A percentile compares a stretch with the other conserved stretches of the same genome.
phyloP scores from a whole-genome alignment of 78 protist species.

The Trichosphaerium sp. region DNA sequence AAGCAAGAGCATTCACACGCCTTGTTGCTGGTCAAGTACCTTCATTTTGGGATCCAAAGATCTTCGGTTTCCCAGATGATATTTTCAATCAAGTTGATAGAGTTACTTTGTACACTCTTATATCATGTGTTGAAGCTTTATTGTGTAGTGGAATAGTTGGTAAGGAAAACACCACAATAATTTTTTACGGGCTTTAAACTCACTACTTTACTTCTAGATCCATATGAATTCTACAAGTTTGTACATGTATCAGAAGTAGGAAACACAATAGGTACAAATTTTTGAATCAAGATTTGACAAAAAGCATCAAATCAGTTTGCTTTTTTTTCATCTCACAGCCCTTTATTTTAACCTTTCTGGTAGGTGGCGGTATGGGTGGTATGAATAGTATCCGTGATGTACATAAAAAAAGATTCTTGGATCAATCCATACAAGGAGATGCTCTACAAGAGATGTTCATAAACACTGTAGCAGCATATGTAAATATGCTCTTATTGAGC shows the following conservation, averaged over 20 bases:
- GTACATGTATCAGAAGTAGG: constrained; percentile 58
- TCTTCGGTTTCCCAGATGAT: constrained; percentile 43
- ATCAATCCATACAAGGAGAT: constrained; percentile 19
- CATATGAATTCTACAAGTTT: constrained; percentile 52
- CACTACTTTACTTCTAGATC: too few species aligned
- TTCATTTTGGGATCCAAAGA: constrained; percentile 48
- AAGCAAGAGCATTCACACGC: constrained; percentile 41
- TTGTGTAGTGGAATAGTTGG: neutral
- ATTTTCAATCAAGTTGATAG: constrained; percentile 43
- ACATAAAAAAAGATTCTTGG: constrained; percentile 22
- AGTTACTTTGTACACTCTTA: constrained; percentile 37
- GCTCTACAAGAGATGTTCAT: constrained; percentile 47
- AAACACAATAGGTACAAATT: too few species aligned
- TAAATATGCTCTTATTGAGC: constrained; percentile 52
- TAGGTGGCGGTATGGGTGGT: constrained; percentile 64
- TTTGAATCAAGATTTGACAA: too few species aligned
- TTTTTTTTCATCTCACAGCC: too few species aligned
- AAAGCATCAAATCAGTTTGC: too few species aligned
- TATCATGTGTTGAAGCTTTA: neutral
- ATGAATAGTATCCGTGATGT: constrained; percentile 3
- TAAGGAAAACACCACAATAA: too few species aligned
- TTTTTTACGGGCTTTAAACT: too few species aligned
- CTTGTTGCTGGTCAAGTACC: constrained; percentile 55
- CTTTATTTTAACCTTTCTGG: too few species aligned
- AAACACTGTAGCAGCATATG: constrained; percentile 60